Conservation (phyloP, 2,329 filamentous ascomycete genomes). For the Aspergillus aculeatus region DNA sequence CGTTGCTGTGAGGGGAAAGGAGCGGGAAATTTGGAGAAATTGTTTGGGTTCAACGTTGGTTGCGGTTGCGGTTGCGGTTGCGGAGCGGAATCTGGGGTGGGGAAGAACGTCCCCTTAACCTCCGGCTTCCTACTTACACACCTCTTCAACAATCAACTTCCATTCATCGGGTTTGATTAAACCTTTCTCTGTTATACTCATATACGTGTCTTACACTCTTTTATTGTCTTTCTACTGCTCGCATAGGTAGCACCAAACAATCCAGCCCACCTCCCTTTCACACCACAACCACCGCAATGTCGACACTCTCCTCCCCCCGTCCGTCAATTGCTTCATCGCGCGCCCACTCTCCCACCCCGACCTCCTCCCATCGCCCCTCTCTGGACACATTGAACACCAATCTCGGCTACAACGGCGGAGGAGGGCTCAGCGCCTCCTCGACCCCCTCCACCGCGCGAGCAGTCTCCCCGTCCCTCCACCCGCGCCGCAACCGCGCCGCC, state of each 20-base stretch:
- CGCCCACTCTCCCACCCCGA: conserved; percentile 60
- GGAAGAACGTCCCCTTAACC: conserved; percentile 15
- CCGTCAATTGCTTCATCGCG: conserved; percentile 58
- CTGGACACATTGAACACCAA: conserved; percentile 65
- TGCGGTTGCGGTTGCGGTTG: conserved; percentile 2
- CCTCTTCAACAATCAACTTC: not conserved
- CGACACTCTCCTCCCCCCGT: conserved; percentile 59
- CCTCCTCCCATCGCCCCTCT: conserved; percentile 73
- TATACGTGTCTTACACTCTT: not conserved
- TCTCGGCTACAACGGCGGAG: conserved; percentile 37
- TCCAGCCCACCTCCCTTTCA: too few species aligned
- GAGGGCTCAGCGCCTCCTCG: conserved; percentile 41
- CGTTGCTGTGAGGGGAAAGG: not conserved
- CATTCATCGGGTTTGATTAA: too few species aligned
- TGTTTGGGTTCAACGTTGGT: not conserved
- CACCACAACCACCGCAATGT: conserved; percentile 44
- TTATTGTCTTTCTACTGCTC: conserved; percentile 8
- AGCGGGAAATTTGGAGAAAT: not conserved
- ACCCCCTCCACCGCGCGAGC: conserved; percentile 43
- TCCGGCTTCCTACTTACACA: not conserved
- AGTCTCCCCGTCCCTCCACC: conserved; percentile 36
- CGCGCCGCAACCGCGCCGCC: conserved; percentile 73
- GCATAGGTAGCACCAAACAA: not conserved
- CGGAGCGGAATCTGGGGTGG: conserved; percentile 23
- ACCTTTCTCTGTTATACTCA: not conserved